Evolutionary conservation across 2,329 filamentous ascomycete species (phyloP), one percentile per base, ranked within the genome.

Genomic region (Paecilomyces variotii): DNA sequence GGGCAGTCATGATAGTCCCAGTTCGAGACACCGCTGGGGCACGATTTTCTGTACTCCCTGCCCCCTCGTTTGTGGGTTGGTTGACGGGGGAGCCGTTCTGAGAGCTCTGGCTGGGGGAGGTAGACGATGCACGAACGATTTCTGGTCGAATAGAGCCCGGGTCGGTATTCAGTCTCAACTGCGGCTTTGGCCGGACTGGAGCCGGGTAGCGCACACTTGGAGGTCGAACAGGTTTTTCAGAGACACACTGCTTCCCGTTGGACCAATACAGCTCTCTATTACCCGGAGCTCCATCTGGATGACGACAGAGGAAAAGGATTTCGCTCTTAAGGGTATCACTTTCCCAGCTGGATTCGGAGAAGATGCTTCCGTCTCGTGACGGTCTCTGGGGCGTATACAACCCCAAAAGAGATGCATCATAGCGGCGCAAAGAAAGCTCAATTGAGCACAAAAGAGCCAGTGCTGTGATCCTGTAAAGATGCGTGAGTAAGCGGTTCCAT

Each of bases 251-350:
- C 27, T 61, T 55, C 27, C 60, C 62, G 4, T 67, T 64, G 50
- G 63, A 59, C 58, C 64, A 64, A 52, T 68, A 68, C 10, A 66
- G 49, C 7, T 60, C 63, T 9, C 69, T 67, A 32, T 62, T 63
- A 12, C 62, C 62, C 4, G 66, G 66, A n/a, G 65, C 68, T 4
- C 67, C 67, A 56, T 74, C 70, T 2, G 71, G 72, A 25, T 69
- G 68, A 12, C 71, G 71, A 53, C 72, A 75, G 25, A 73, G 61
- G 57, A 72, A 70, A n/a, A 70, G 59, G n/a, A 74, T 72, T 19
- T 74, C 72, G 52, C 70, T 68, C 57, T 72, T 73, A 28, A 74
- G 64, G 2, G 68, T 71, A n/a, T 74, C 70, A 49, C 72, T 74
- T 45, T 70, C 68, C 61, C 72, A 67, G 60, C 70, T 75, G 26